Evolutionary conservation across 768 basidiomycete species (phyloP), one percentile per base, ranked within the genome.

Genomic region (Boletus insuetus): DNA sequence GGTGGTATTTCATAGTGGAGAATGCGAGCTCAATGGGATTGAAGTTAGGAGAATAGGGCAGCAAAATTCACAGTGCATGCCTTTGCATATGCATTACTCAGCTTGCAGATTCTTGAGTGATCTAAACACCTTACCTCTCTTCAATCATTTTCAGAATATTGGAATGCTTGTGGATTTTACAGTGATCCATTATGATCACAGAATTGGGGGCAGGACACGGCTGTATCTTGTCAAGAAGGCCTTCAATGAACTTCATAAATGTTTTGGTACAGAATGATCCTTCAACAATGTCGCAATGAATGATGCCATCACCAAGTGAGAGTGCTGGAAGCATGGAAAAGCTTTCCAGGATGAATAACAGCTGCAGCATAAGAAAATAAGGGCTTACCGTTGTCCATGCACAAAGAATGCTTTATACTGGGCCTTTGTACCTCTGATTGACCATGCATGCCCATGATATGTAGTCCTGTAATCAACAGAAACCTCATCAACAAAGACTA

Each of bases 101-200:
- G 22, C 22, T 24, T 24, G 22, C 22, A 24, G 22, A 24, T 24
- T n/a, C 22, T 24, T 4, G 4, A 24, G 22, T 24, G 4, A 24
- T 4, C 22, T 24, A 24, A 24, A 24, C 22, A 24, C 22, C 22
- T 24, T 24, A 24, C 22, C 22, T 24, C 22, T 24, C 22, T 50
- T 73, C 64, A 45, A 74, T 62, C 48, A 73, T 54, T n/a, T 71
- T 67, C 2, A 40, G 48, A 4, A 78, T 54, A 1, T 58, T 57
- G 0, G 56, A 50, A 24, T 58, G 52, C 35, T 76, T 65, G 54
- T 78, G 74, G 19, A 76, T 74, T 1, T 48, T 68, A 56, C 76
- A 43, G 14, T 43, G 76, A 54, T 76, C 75, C 69, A 77, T 72
- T 1, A 77, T 61, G 34, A 77, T 53, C 2, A 76, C 73, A 8